Percentiles rank a stretch among this genome's conserved stretches.
Conservation (phyloP, 352 stramenopile genomes). For the Pythium sukuiense region DNA sequence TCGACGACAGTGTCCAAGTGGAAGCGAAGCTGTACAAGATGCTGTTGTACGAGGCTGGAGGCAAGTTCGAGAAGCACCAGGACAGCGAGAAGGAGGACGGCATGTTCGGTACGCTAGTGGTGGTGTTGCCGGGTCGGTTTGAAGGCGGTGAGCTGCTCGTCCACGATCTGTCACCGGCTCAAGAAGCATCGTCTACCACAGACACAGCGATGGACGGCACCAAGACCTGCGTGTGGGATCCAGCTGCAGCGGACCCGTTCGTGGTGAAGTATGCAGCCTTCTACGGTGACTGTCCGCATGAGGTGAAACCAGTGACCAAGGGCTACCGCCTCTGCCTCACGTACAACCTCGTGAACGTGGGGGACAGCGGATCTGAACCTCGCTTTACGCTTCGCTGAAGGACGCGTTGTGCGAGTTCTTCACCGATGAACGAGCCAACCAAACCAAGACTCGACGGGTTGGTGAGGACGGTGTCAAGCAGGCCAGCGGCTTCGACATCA, state of each 20-base stretch:
- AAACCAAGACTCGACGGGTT: neutral
- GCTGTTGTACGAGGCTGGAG: slow-evolving; percentile 40
- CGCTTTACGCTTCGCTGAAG: slow-evolving; percentile 9
- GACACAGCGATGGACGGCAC: neutral
- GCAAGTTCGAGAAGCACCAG: slow-evolving; percentile 42
- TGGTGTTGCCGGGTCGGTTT: slow-evolving; percentile 36
- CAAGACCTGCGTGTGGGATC: slow-evolving; percentile 4
- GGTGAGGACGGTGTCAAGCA: neutral
- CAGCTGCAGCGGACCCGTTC: slow-evolving; percentile 5
- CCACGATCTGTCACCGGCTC: slow-evolving; percentile 1
- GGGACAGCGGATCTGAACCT: neutral
- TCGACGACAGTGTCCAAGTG: slow-evolving; percentile 1
- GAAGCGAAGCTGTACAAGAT: slow-evolving; percentile 44
- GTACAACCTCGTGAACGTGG: slow-evolving; percentile 21
- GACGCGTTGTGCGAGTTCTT: slow-evolving; percentile 13
- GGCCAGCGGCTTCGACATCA: slow-evolving; percentile 3
- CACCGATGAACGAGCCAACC: neutral
- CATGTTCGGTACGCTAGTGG: slow-evolving; percentile 52
- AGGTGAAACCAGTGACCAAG: slow-evolving; percentile 17
- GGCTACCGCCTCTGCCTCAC: slow-evolving; percentile 23
- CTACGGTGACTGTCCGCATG: slow-evolving; percentile 24
- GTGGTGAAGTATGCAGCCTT: slow-evolving; percentile 26
- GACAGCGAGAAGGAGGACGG: slow-evolving; percentile 54
- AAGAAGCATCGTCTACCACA: neutral
- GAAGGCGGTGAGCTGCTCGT: slow-evolving; percentile 23